Evolutionary conservation across 768 basidiomycete species (phyloP), one percentile per base, ranked within the genome.

Genomic region (Pholiota microspora): DNA sequence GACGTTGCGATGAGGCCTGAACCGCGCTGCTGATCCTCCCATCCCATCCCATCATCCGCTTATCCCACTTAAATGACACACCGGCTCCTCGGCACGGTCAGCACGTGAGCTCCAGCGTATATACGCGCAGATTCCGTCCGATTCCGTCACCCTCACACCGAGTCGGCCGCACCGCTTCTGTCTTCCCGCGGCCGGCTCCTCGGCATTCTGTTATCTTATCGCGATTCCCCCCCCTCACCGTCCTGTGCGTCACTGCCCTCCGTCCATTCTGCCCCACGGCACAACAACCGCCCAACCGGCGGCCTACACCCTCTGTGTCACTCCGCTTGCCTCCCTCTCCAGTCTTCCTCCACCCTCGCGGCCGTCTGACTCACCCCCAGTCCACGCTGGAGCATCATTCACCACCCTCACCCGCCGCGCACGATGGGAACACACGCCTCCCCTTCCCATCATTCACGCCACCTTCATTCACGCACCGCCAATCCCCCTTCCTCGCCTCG

Each of bases 11-110:
- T 52, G 40, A 49, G 61, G 46, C 16, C 15, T 38, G 36, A 24
- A 42, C 12, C 28, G 40, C 27, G 21, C 23, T 45, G 45, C 53
- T 34, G 35, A 47, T 45, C 25, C n/a, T 45, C 45, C 35, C 53
- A 54, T 45, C 34, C 51, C 53, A 54, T 54, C 27, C 40, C 10
- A 25, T 45, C 45, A 46, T 46, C 42, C 29, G 53, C 53, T 53
- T 53, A 53, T 53, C 53, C 45, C 29, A 32, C 10, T 12, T 7
- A 16, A 21, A 42, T 42, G 40, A 42, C 40, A 42, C 40, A 23
- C 18, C 40, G 18, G 38, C 38, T 15, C 4, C 1, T 23, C 38
- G 38, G 38, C 38, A 16, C 9, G 2, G n/a, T n/a, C 38, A 1
- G 29, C 40, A 42, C 40, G 40, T 42, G 40, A 42, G 34, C 34